A percentile compares a stretch with the other conserved stretches of the same genome.
phyloP scores from a whole-genome alignment of 257 asterid genomes.

The Parsonsia alboflavescens region DNA sequence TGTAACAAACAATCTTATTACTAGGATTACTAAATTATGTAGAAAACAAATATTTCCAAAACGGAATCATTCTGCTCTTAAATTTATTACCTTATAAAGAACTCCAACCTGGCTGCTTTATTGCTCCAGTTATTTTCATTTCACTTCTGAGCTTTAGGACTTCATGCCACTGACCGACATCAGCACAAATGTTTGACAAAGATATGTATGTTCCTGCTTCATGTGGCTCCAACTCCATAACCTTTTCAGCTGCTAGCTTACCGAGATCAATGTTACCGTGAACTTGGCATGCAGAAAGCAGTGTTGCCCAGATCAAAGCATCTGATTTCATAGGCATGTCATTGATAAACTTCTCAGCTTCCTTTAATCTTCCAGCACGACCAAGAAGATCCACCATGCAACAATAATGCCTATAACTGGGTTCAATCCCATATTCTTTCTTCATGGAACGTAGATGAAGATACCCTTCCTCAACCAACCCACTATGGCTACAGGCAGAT shows the following conservation, averaged over 20 bases:
- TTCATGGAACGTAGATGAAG: conserved; percentile 62
- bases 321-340: conserved; percentile 56
- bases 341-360: conserved; percentile 59
- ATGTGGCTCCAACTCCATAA: conserved; percentile 46
- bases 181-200: conserved; percentile 63
- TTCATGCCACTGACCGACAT: conserved; percentile 71
- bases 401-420: conserved; percentile 57
- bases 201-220: conserved; percentile 59
- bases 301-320: conserved; percentile 59
- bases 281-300: conserved; percentile 68
- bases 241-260: conserved; percentile 48
- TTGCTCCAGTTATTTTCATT: conserved; percentile 41
- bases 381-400: conserved; percentile 84
- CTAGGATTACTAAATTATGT: too few relatives aligned
- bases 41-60: too few relatives aligned
- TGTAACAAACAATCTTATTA: too few relatives aligned
- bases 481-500: conserved; percentile 77
- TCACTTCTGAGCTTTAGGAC: conserved; percentile 45
- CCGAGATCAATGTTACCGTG: conserved; percentile 58
- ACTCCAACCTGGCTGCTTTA: conserved; percentile 77
- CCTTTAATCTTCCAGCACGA: conserved; percentile 66
- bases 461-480: conserved; percentile 72
- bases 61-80: too few relatives aligned
- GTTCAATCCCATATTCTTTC: conserved; percentile 54
- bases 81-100: conserved; percentile 28